Conservation (phyloP, 768 basidiomycete genomes). For the Cubamyces sp. region DNA sequence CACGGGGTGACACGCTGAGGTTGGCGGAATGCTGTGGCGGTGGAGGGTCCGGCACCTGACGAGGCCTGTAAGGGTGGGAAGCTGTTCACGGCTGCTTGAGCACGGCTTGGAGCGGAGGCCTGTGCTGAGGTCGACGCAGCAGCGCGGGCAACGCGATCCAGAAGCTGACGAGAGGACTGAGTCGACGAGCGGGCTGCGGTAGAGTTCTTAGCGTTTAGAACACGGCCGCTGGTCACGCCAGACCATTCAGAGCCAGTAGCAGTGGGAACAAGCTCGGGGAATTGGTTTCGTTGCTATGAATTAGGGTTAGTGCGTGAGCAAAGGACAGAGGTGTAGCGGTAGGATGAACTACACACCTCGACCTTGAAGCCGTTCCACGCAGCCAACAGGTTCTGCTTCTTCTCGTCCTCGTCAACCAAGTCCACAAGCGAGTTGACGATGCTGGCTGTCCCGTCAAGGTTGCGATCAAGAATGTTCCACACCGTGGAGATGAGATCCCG, state of each 20-base stretch:
- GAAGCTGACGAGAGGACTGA: conserved; percentile 68
- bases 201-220: conserved; percentile 81
- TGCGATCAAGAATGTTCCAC: conserved; percentile 74
- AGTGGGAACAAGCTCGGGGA: conserved; percentile 73
- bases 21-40: conserved; percentile 41
- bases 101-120: conserved; percentile 28
- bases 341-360: conserved; percentile 55
- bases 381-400: conserved; percentile 71
- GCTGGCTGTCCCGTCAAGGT: conserved; percentile 75
- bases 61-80: conserved; percentile 38
- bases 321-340: neutral
- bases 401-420: conserved; percentile 81
- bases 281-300: conserved; percentile 77
- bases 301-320: neutral
- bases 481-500: conserved; percentile 86
- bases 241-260: conserved; percentile 70
- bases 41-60: conserved; percentile 1
- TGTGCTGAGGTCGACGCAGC: conserved; percentile 54
- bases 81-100: conserved; percentile 33
- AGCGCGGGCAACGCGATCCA: conserved; percentile 87
- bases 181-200: conserved; percentile 61
- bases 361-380: conserved; percentile 87
- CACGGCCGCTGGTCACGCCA: conserved; percentile 78
- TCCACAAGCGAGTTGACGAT: conserved; percentile 77
- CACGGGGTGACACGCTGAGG: conserved; percentile 64